Percentiles rank a stretch among this genome's conserved stretches.
Conservation (phyloP, 768 basidiomycete species). For the Lentinula sp. region DNA sequence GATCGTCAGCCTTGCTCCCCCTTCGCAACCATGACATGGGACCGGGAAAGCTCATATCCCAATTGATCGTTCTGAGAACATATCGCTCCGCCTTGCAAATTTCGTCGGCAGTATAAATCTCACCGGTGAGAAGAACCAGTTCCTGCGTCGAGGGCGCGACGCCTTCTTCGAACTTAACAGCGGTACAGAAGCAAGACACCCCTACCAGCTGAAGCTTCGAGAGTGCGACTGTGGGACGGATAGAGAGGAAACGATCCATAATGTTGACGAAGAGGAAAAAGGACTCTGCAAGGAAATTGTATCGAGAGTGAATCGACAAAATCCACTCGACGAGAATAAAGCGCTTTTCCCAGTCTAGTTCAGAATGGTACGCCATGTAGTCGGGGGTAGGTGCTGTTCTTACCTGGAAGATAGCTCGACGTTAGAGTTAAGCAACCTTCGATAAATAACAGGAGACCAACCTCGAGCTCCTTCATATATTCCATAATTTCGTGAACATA, state of each 20-base stretch:
- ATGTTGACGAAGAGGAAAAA: conserved; percentile 94
- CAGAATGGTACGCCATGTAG: conserved; percentile 93
- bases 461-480: conserved; percentile 89
- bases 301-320: conserved; percentile 90
- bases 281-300: conserved; percentile 90
- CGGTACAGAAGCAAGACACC: conserved; percentile 87
- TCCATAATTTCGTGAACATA: conserved; percentile 93
- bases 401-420: conserved; percentile 32
- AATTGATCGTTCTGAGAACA: conserved; percentile 87
- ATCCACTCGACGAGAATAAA: conserved; percentile 95
- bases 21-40: conserved; percentile 91
- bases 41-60: conserved; percentile 89
- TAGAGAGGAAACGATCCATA: conserved; percentile 76
- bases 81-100: conserved; percentile 75
- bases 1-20: conserved; percentile 94
- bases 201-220: conserved; percentile 96
- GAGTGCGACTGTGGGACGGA: conserved; percentile 74
- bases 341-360: conserved; percentile 96
- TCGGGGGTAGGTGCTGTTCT: conserved; percentile 85
- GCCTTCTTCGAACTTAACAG: conserved; percentile 95
- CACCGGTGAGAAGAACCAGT: conserved; percentile 80
- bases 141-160: conserved; percentile 87
- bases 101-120: conserved; percentile 81
- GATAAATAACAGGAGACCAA: conserved; percentile 24
- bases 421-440: conserved; percentile 6